A percentile compares a stretch with the other conserved stretches of the same genome.
Evolutionary conservation across 2,329 filamentous ascomycete genomes (phyloP).

Genomic region (Stenocarpella maydis): DNA sequence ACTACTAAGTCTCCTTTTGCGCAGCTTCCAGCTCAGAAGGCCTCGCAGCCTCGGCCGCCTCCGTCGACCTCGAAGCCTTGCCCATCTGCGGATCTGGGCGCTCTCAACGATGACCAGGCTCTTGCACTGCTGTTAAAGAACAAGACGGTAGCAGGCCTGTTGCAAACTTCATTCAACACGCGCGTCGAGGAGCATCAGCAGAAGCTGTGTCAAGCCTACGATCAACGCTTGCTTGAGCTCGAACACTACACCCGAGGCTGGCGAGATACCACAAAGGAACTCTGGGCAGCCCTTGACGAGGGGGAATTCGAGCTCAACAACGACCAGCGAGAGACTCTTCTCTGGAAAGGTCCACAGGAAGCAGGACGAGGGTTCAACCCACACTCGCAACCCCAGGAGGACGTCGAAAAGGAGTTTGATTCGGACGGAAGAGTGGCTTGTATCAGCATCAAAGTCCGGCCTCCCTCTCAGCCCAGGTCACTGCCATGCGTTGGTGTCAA

Average conservation of each 20-base stretch:
- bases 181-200: slow-evolving; percentile 21
- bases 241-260: slow-evolving; percentile 26
- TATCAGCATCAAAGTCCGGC: neutral
- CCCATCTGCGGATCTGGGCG: neutral
- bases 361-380: neutral
- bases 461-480: neutral
- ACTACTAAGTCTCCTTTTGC: neutral
- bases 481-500: neutral
- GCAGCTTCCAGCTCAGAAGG: neutral
- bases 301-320: neutral
- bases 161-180: neutral
- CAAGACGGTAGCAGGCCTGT: neutral
- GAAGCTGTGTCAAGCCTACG: slow-evolving; percentile 2
- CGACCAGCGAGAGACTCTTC: neutral
- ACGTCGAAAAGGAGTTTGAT: neutral
- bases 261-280: slow-evolving; percentile 12
- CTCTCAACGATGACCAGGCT: slow-evolving; percentile 14
- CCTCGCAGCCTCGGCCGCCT: neutral
- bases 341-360: slow-evolving; percentile 18
- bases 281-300: neutral
- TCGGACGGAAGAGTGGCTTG: neutral
- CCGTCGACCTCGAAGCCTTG: neutral
- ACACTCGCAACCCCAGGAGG: neutral
- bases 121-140: slow-evolving; percentile 6
- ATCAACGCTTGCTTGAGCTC: slow-evolving; percentile 1